These are phyloP conservation scores for Ceratobasidium papillatum DNA, from an alignment of 1,284 basidiomycete genomes.

Conservation along the genomic window DNA sequence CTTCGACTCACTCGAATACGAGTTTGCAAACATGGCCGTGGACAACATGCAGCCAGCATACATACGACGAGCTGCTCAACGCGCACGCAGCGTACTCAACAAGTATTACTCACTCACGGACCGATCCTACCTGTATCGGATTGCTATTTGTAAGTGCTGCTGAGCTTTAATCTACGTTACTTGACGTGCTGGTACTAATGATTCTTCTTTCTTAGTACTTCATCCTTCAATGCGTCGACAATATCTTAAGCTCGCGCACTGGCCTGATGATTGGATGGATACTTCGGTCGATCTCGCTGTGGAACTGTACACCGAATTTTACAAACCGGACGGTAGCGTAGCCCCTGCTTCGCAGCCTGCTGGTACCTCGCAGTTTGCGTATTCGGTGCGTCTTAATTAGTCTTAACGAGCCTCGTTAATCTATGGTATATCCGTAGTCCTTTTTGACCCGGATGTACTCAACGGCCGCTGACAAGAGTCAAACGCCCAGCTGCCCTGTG, in stretches of 20 bases:
- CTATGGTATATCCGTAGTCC: not conserved
- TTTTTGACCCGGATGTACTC: not conserved
- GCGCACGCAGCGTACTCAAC: not conserved
- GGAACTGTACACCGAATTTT: not conserved
- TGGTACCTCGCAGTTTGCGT: not conserved
- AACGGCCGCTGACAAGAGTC: not conserved
- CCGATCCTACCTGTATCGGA: not conserved
- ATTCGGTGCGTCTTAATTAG: not conserved
- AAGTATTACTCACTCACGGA: not conserved
- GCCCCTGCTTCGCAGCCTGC: not conserved
- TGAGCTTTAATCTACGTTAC: not conserved
- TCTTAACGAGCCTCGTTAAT: too few relatives aligned
- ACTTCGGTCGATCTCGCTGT: not conserved
- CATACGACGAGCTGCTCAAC: not conserved
- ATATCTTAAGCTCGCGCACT: not conserved
- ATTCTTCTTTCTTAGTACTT: not conserved
- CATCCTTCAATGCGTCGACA: not conserved
- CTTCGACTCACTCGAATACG: not conserved
- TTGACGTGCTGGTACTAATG: not conserved
- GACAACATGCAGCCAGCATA: not conserved
- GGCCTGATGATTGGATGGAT: not conserved
- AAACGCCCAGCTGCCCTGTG: not conserved
- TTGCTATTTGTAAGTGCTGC: not conserved
- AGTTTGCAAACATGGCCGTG: not conserved
- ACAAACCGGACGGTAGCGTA: not conserved